Percentiles rank a stretch among this genome's conserved stretches.
Evolutionary conservation across 495 filamentous ascomycete genomes (phyloP).

Genomic region (Bombardia bombarda): DNA sequence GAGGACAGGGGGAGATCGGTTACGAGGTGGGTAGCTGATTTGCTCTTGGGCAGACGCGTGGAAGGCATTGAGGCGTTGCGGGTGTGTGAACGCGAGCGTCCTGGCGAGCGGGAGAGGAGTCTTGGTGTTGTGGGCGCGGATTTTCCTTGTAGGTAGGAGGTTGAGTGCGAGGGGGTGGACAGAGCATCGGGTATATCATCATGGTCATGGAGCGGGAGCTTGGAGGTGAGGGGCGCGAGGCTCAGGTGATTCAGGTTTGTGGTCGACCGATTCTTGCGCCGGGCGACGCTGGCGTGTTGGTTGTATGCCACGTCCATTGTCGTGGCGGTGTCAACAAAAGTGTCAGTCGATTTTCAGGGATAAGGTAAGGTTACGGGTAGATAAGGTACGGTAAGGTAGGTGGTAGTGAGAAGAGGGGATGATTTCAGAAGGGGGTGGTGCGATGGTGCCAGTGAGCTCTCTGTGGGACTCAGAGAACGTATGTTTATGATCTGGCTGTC

Average conservation of each 20-base stretch:
- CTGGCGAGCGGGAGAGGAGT: slow-evolving; percentile 45
- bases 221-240: slow-evolving; percentile 58
- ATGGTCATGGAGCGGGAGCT: slow-evolving; percentile 51
- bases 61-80: slow-evolving; percentile 25
- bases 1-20: slow-evolving; percentile 8
- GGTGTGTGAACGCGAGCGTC: slow-evolving; percentile 32
- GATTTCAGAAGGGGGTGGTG: too few species aligned
- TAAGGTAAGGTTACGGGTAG: too few species aligned
- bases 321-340: not conserved
- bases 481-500: too few species aligned
- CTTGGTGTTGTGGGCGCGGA: slow-evolving; percentile 51
- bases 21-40: slow-evolving; percentile 37
- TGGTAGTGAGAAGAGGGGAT: too few species aligned
- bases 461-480: too few species aligned
- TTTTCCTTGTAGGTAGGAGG: slow-evolving; percentile 45
- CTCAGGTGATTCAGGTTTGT: slow-evolving; percentile 46
- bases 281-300: slow-evolving; percentile 38
- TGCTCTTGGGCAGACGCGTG: slow-evolving; percentile 31
- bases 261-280: slow-evolving; percentile 38
- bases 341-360: not conserved
- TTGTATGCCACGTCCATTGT: slow-evolving; percentile 47
- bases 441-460: too few species aligned
- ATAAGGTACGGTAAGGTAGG: too few species aligned
- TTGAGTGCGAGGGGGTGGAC: slow-evolving; percentile 11
- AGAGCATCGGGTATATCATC: slow-evolving; percentile 26